Conservation (phyloP, 164 flowering plant species). For the Saururus chinensis region DNA sequence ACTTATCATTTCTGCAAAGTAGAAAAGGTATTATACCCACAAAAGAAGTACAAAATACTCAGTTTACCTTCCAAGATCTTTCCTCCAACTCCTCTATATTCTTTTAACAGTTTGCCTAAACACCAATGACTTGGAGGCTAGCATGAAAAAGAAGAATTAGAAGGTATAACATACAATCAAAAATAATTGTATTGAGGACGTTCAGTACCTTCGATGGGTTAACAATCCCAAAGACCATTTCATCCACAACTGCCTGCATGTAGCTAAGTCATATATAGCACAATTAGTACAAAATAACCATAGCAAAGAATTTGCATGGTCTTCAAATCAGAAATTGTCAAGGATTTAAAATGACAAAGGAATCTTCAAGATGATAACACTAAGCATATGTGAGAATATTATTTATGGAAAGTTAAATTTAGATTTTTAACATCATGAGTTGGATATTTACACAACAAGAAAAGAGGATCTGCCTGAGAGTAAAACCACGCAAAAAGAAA, state of each 20-base stretch:
- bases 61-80: conserved; percentile 49
- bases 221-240: conserved; percentile 53
- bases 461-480: too few species aligned
- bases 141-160: conserved; percentile 4
- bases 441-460: too few species aligned
- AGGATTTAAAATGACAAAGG: too few species aligned
- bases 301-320: not conserved
- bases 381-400: too few species aligned
- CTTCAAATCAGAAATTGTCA: too few species aligned
- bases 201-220: conserved; percentile 58
- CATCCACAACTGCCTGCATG: conserved; percentile 97
- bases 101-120: conserved; percentile 56
- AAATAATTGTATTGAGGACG: not conserved
- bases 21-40: too few species aligned
- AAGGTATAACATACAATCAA: not conserved
- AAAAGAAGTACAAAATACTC: not conserved
- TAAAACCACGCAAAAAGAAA: too few species aligned
- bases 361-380: too few species aligned
- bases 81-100: conserved; percentile 44
- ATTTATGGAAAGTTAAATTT: too few species aligned
- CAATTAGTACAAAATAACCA: not conserved
- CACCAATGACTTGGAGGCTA: conserved; percentile 82
- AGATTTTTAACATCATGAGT: too few species aligned
- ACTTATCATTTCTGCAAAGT: not conserved
- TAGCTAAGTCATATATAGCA: conserved; percentile 39